phyloP scores from a whole-genome alignment of 2,329 filamentous ascomycete species.

The Sphaerulina vaccinii region DNA sequence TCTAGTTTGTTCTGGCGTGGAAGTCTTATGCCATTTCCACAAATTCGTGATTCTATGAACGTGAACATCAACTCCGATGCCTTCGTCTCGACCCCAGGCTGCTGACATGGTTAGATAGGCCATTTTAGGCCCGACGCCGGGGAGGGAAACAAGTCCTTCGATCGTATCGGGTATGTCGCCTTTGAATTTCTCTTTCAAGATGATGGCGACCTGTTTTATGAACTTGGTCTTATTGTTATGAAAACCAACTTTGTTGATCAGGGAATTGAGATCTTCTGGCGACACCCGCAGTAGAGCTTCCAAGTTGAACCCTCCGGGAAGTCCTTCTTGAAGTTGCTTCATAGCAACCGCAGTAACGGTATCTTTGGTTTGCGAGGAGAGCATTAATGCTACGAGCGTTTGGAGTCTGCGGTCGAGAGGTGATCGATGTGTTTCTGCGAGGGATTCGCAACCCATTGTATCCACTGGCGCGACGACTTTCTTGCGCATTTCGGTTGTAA shows the following conservation, averaged over 20 bases:
- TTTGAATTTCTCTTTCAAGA: slow-evolving; percentile 67
- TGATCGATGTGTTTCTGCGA: slow-evolving; percentile 57
- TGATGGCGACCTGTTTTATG: slow-evolving; percentile 59
- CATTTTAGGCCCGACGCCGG: slow-evolving; percentile 94
- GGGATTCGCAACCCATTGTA: slow-evolving; percentile 90
- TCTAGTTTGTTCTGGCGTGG: slow-evolving; percentile 78
- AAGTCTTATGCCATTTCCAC: slow-evolving; percentile 86
- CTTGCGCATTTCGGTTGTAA: slow-evolving; percentile 75
- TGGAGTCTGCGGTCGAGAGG: slow-evolving; percentile 71
- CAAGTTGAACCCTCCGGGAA: slow-evolving; percentile 67
- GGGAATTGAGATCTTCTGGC: slow-evolving; percentile 63
- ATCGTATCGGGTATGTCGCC: slow-evolving; percentile 80
- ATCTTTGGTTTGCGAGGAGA: slow-evolving; percentile 90
- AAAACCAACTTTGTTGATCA: slow-evolving; percentile 85
- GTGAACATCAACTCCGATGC: slow-evolving; percentile 92
- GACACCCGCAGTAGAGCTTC: slow-evolving; percentile 74
- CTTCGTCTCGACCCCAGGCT: slow-evolving; percentile 67
- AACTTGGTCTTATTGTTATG: slow-evolving; percentile 92
- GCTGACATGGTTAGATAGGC: slow-evolving; percentile 82
- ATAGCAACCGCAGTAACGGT: slow-evolving; percentile 85
- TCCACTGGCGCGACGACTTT: slow-evolving; percentile 79
- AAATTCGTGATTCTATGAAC: slow-evolving; percentile 93
- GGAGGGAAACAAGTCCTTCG: slow-evolving; percentile 70
- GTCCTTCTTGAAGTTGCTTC: slow-evolving; percentile 71
- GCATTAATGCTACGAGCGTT: slow-evolving; percentile 83